A percentile compares a stretch with the other conserved stretches of the same genome.
Conservation (phyloP, 768 basidiomycete genomes). For the Floccularia luteovirens region DNA sequence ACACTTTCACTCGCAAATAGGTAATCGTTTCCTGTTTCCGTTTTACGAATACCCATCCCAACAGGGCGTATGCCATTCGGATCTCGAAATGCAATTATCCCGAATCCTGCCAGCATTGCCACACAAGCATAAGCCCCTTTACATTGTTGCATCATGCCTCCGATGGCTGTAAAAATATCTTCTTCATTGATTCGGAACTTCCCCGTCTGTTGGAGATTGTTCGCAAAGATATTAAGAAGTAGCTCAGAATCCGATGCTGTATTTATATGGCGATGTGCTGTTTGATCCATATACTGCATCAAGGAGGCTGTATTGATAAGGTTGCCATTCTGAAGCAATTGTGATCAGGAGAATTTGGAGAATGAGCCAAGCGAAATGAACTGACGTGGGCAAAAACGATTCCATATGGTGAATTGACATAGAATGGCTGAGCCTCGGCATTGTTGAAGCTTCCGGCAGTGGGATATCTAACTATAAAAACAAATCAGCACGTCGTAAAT, state of each 20-base stretch:
- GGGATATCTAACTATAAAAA: constrained; percentile 79
- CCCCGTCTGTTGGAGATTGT: constrained; percentile 96
- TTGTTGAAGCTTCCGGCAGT: constrained; percentile 97
- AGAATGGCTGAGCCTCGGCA: constrained; percentile 98
- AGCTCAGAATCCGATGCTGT: constrained; percentile 98
- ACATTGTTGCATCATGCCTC: constrained; percentile 81
- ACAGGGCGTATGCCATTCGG: constrained; percentile 96
- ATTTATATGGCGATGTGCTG: constrained; percentile 97
- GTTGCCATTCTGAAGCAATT: constrained; percentile 78
- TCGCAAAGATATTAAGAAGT: constrained; percentile 93
- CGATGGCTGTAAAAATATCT: constrained; percentile 93
- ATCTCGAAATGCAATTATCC: constrained; percentile 95
- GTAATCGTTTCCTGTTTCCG: constrained; percentile 66
- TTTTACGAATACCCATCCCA: constrained; percentile 71
- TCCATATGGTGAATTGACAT: constrained; percentile 99
- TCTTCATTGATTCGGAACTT: constrained; percentile 99
- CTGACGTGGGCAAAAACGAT: constrained; percentile 95
- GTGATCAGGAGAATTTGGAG: constrained; percentile 6
- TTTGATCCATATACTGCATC: constrained; percentile 92
- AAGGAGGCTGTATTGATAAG: constrained; percentile 86
- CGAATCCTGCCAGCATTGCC: constrained; percentile 99
- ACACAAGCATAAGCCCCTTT: constrained; percentile 95
- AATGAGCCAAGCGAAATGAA: constrained; percentile 7
- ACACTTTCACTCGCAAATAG: constrained; percentile 93
- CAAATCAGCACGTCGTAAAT: constrained; percentile 4